Conservation (phyloP, 176 grass and related monocot species). For the Hordeum marinum region DNA sequence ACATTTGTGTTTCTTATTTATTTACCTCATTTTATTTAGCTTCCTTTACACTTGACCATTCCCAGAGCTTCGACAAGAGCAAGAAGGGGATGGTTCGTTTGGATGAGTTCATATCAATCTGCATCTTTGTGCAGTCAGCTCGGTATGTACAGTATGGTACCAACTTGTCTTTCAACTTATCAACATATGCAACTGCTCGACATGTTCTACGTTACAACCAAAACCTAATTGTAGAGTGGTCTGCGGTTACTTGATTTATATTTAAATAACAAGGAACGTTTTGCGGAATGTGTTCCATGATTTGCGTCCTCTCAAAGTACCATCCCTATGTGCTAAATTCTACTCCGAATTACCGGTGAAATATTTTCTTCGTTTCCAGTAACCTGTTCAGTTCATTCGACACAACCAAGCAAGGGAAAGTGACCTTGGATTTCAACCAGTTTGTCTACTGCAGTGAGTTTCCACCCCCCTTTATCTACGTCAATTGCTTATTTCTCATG, state of each 20-base stretch:
- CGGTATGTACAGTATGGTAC: conserved; percentile 40
- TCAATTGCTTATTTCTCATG: background rate
- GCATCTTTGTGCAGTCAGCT: conserved; percentile 85
- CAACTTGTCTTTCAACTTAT: background rate
- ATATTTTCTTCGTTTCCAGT: conserved; percentile 25
- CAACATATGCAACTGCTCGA: background rate
- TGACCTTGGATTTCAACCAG: conserved; percentile 85
- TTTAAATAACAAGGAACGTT: background rate
- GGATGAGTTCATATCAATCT: conserved; percentile 86
- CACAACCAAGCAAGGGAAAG: conserved; percentile 73
- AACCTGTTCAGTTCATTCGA: conserved; percentile 83
- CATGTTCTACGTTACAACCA: background rate
- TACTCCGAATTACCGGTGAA: background rate
- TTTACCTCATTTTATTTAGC: background rate
- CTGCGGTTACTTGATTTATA: background rate
- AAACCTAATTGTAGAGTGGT: background rate
- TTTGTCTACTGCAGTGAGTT: conserved; percentile 88
- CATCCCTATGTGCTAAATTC: background rate
- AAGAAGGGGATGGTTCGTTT: conserved; percentile 76
- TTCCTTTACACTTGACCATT: background rate
- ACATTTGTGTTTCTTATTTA: background rate
- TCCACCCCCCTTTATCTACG: background rate
- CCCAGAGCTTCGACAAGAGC: conserved; percentile 86
- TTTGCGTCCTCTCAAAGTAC: background rate
- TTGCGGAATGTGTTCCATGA: background rate